A percentile compares a stretch with the other conserved stretches of the same genome.
These are phyloP conservation scores for Monilinia fructigena DNA, from an alignment of 2,329 filamentous ascomycete genomes.

Conservation along the genomic window DNA sequence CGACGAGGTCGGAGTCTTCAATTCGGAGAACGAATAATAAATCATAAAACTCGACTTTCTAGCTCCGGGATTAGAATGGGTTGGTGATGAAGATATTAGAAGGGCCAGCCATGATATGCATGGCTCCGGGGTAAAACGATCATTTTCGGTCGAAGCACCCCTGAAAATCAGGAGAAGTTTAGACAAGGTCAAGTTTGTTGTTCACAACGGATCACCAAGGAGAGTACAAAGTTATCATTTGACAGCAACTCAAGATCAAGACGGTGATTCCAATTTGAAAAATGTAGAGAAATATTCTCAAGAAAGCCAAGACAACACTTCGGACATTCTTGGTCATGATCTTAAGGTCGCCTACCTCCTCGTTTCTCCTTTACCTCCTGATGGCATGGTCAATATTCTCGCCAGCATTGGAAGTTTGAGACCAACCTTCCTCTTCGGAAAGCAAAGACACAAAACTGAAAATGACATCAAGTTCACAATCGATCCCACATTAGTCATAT, in stretches of 20 bases:
- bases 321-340: conserved; percentile 27
- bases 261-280: not conserved
- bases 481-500: conserved; percentile 66
- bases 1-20: conserved; percentile 29
- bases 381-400: conserved; percentile 57
- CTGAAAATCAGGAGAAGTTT: conserved; percentile 43
- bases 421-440: conserved; percentile 28
- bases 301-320: not conserved
- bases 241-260: not conserved
- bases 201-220: conserved; percentile 23
- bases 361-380: conserved; percentile 61
- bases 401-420: conserved; percentile 51
- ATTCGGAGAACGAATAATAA: conserved; percentile 25
- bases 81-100: conserved; percentile 38
- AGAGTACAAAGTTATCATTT: not conserved
- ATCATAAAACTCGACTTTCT: conserved; percentile 28
- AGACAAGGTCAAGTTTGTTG: conserved; percentile 42
- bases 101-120: conserved; percentile 42
- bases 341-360: conserved; percentile 57
- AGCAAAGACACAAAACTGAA: conserved; percentile 36
- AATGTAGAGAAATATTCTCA: not conserved
- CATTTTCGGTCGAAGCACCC: conserved; percentile 38
- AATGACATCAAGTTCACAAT: conserved; percentile 55
- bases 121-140: conserved; percentile 26
- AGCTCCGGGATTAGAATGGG: conserved; percentile 37